Evolutionary conservation across 2,329 filamentous ascomycete species (phyloP).

Genomic region (Didymellaceae sp.): DNA sequence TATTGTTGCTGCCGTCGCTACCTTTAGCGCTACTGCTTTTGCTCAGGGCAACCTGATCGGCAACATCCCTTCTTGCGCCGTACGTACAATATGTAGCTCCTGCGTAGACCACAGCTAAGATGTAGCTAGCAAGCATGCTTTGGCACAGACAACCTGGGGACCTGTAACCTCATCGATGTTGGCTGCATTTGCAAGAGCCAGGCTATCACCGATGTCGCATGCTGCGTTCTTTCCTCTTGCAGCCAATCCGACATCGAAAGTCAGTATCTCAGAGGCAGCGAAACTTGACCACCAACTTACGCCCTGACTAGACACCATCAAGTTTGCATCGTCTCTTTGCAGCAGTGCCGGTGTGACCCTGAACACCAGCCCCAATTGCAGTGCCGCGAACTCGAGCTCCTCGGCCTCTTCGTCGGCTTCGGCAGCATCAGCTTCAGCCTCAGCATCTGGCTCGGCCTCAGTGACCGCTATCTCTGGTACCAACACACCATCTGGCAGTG

Average conservation of each 20-base stretch:
- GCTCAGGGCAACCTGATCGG: conserved; percentile 31
- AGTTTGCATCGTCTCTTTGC: conserved; percentile 52
- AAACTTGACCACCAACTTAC: conserved; percentile 4
- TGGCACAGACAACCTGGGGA: conserved; percentile 42
- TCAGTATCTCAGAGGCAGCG: conserved; percentile 15
- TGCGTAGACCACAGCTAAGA: conserved; percentile 1
- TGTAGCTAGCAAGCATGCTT: conserved; percentile 46
- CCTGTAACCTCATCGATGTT: conserved; percentile 49
- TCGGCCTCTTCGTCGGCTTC: conserved; percentile 19
- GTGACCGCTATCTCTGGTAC: conserved; percentile 7
- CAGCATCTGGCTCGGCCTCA: conserved; percentile 11
- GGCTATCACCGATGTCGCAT: conserved; percentile 48
- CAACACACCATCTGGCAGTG: conserved; percentile 15
- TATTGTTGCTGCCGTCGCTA: conserved; percentile 30
- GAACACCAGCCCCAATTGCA: conserved; percentile 48
- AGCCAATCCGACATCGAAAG: conserved; percentile 40
- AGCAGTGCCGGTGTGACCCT: conserved; percentile 47
- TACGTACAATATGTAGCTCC: conserved; percentile 9
- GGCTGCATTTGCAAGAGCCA: conserved; percentile 53
- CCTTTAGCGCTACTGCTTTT: conserved; percentile 32
- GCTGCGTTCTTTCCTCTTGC: conserved; percentile 52
- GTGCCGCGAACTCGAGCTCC: conserved; percentile 18
- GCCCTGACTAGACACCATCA: conserved; percentile 46
- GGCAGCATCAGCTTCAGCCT: conserved; percentile 17
- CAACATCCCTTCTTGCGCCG: conserved; percentile 40